Base-by-base conservation (phyloP, 2,329 filamentous ascomycete genomes). In the Huntiella bhutanensis region DNA sequence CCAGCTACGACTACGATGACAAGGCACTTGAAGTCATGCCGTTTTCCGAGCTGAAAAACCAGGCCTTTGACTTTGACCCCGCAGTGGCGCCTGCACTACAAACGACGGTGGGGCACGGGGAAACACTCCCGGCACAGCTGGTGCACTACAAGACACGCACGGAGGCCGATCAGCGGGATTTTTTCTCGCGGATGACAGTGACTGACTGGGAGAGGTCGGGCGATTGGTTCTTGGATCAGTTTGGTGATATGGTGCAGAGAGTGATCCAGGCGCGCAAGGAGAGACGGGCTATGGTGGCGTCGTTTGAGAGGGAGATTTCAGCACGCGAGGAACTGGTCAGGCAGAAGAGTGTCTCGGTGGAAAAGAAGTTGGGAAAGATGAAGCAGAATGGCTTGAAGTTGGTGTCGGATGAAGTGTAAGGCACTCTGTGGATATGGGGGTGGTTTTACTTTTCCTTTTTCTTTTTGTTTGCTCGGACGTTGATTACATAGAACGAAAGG, bases 191-290 rank as follows among this genome's bases (percentile, higher is more conserved):
- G 45, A 69, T 76, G 64, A 58, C 67, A 1, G 61, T 75, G 11
- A 59, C 64, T 12, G 73, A 76, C 45, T 77, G 73, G 73, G 72
- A 77, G 52, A 61, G 65, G 11, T 66, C 71, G 1, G 73, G 73
- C 4, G 71, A 75, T 52, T 77, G 73, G 73, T 73, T 77, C 47
- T 59, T 73, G 16, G 64, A 66, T 38, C 68, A 66, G 51, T 76
- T 77, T 51, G 59, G 64, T 5, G 60, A 60, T 3, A 58, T 76
- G 37, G 64, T 74, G 56, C 58, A 63, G 50, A 61, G 59, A 45
- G 56, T 76, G 51, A 65, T 64, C 49, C 61, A 66, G 43, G 63
- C 67, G 15, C 64, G 73, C 7, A 63, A 63, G 48, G 59, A 58
- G 11, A 75, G 73, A 58, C 64, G 73, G 42, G 57, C 60, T 36